These are phyloP conservation scores for Populus hybrid DNA, from an alignment of 441 rosid species.

Conservation along the genomic window DNA sequence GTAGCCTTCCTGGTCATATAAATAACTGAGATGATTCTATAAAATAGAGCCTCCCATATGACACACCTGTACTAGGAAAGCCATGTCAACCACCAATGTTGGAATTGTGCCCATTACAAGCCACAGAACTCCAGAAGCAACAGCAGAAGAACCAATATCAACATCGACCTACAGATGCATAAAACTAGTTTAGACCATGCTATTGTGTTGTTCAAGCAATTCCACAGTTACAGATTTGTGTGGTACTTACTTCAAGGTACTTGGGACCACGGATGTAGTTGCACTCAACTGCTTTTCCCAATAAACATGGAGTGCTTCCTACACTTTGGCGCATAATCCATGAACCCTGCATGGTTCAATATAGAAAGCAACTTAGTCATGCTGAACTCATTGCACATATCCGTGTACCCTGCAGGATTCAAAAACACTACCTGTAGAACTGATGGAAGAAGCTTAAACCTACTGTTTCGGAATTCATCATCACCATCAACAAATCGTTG, in stretches of 20 bases:
- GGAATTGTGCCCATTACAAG: slow-evolving; percentile 86
- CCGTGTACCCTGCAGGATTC: no score
- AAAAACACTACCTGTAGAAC: slow-evolving; percentile 74
- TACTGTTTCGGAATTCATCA: slow-evolving; percentile 96
- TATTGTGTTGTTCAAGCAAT: neutral
- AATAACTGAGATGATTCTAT: no score
- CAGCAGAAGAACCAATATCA: slow-evolving; percentile 97
- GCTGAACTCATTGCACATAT: neutral
- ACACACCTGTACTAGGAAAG: slow-evolving; percentile 96
- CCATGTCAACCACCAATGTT: slow-evolving; percentile 95
- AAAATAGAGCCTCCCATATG: no score
- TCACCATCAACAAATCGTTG: slow-evolving; percentile 98
- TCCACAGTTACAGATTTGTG: neutral
- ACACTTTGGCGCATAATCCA: slow-evolving; percentile 99
- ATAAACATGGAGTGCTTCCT: slow-evolving; percentile 96
- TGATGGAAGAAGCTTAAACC: slow-evolving; percentile 89
- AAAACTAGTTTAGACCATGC: slow-evolving; percentile 14
- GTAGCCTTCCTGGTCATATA: no score
- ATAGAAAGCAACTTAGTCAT: slow-evolving; percentile 11
- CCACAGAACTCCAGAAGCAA: slow-evolving; percentile 96
- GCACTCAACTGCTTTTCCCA: slow-evolving; percentile 97
- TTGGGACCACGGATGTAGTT: slow-evolving; percentile 80
- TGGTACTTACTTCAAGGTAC: slow-evolving; percentile 69
- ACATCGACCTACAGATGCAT: slow-evolving; percentile 72
- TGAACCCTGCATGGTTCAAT: slow-evolving; percentile 63